Evolutionary conservation across 1,139 yeast genomes (phyloP).

Genomic region (Pichia terricola): DNA sequence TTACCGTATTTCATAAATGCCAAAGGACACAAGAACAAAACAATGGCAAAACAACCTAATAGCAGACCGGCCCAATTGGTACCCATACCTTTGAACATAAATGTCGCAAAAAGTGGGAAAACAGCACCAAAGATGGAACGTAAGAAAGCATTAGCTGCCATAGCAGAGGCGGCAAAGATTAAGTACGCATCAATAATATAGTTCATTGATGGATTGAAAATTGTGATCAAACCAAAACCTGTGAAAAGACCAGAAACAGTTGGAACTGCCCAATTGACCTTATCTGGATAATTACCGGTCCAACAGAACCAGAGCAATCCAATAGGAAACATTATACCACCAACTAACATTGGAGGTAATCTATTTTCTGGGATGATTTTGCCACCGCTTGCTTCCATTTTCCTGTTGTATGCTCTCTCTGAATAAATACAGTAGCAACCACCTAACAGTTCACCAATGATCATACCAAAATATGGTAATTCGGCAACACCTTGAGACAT

Average conservation of each 20-base stretch:
- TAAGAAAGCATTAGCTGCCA: constrained; percentile 78
- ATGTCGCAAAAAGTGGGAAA: constrained; percentile 73
- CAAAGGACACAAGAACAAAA: constrained; percentile 56
- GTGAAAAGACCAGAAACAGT: constrained; percentile 60
- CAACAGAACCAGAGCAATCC: constrained; percentile 83
- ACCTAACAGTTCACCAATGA: constrained; percentile 53
- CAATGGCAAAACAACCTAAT: constrained; percentile 57
- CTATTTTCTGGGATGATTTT: constrained; percentile 72
- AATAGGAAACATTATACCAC: constrained; percentile 58
- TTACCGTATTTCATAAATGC: constrained; percentile 60
- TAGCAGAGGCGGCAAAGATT: constrained; percentile 77
- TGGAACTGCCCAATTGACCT: constrained; percentile 81
- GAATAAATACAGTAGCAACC: constrained; percentile 35
- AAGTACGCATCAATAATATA: constrained; percentile 76
- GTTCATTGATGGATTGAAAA: constrained; percentile 70
- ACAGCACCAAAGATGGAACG: constrained; percentile 59
- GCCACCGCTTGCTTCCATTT: constrained; percentile 40
- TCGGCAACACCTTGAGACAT: constrained; percentile 49
- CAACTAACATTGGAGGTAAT: constrained; percentile 63
- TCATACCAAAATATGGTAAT: constrained; percentile 53
- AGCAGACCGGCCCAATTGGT: constrained; percentile 79
- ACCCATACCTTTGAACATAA: constrained; percentile 67
- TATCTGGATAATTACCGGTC: constrained; percentile 64
- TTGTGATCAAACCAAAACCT: constrained; percentile 67
- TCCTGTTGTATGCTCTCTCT: constrained; percentile 30